A percentile compares a stretch with the other conserved stretches of the same genome.
phyloP scores from a whole-genome alignment of 805 yeast genomes.

The Myxozyma mucilagina region DNA sequence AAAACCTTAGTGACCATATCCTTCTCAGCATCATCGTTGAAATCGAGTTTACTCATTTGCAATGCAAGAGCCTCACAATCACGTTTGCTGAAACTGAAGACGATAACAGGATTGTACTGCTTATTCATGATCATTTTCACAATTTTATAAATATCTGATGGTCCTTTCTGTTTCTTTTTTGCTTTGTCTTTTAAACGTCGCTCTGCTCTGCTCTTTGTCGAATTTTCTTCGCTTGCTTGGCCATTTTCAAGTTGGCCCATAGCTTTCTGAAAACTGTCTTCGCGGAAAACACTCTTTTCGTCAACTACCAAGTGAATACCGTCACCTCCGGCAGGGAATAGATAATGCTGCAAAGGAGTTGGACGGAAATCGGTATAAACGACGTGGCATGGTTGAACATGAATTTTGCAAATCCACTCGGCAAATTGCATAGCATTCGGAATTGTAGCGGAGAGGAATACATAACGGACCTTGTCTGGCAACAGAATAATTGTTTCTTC shows the following conservation, averaged over 20 bases:
- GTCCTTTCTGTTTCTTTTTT: constrained; percentile 54
- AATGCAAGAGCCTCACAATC: constrained; percentile 94
- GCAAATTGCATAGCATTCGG: constrained; percentile 54
- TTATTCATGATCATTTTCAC: constrained; percentile 98
- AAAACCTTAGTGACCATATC: constrained; percentile 87
- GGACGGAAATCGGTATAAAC: constrained; percentile 99
- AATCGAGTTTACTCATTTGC: constrained; percentile 93
- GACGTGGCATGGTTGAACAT: constrained; percentile 95
- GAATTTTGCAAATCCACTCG: constrained; percentile 96
- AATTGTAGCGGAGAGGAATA: constrained; percentile 56
- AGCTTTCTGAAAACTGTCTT: constrained; percentile 97
- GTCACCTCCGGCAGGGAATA: constrained; percentile 98
- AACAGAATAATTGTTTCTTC: constrained; percentile 94
- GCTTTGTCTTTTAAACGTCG: constrained; percentile 38
- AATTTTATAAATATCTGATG: constrained; percentile 75
- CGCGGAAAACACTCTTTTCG: constrained; percentile 93
- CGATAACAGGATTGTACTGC: constrained; percentile 96
- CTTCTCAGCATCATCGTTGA: constrained; percentile 91
- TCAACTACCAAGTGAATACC: constrained; percentile 98
- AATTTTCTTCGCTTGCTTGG: constrained; percentile 59
- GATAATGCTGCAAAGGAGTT: constrained; percentile 94
- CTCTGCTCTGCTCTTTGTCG: constrained; percentile 66
- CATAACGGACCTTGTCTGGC: constrained; percentile 91
- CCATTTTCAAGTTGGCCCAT: constrained; percentile 87
- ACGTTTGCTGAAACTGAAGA: constrained; percentile 94